Evolutionary conservation across 257 asterid species (phyloP).

Genomic region (Solanum pennellii): DNA sequence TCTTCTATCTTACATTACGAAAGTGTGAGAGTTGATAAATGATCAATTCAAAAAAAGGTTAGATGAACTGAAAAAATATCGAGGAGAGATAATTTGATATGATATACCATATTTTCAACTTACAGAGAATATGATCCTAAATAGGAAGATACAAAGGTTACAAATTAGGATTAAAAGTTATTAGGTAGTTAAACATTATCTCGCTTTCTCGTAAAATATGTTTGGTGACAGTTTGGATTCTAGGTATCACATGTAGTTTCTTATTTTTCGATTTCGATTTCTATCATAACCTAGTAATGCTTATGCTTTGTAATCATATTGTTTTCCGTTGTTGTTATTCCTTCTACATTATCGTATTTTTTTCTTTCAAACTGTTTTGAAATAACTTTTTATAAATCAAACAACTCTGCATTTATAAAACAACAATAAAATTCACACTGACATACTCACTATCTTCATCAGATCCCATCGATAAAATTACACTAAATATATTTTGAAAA

Average conservation of each 20-base stretch:
- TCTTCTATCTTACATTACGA: not conserved
- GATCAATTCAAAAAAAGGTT: not conserved
- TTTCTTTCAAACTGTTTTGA: not conserved
- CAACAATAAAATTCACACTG: not conserved
- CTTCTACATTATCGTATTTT: not conserved
- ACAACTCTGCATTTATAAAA: not conserved
- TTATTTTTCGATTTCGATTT: not conserved
- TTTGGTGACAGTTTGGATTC: not conserved
- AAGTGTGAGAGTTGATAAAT: not conserved
- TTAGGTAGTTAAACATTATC: not conserved
- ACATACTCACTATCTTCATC: not conserved
- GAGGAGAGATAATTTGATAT: not conserved
- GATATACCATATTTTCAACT: not conserved
- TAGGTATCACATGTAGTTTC: not conserved
- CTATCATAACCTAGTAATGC: not conserved
- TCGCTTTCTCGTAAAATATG: not conserved
- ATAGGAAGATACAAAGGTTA: not conserved
- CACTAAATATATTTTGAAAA: not conserved
- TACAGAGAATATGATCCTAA: not conserved
- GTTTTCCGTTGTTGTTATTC: not conserved
- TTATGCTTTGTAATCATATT: not conserved
- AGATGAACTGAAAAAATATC: too few species aligned
- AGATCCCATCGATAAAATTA: not conserved
- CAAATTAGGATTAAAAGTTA: not conserved
- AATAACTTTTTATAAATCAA: not conserved